Conservation (phyloP, 2,329 filamentous ascomycete genomes). For the Harringtonia lauricola region DNA sequence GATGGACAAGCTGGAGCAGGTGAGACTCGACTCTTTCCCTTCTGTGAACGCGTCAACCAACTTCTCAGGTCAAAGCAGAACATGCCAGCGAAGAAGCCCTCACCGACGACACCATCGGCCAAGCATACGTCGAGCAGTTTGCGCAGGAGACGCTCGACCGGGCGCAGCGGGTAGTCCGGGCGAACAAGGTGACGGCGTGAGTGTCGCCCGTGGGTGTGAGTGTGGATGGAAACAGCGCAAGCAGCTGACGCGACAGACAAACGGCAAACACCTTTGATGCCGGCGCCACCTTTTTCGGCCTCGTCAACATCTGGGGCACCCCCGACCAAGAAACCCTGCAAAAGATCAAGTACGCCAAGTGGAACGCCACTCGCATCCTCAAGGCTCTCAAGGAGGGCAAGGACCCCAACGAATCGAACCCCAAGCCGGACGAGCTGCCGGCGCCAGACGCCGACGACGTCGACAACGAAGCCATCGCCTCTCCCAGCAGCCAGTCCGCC, state of each 20-base stretch:
- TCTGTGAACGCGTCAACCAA: not conserved
- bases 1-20: constrained; percentile 85
- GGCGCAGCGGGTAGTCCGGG: constrained; percentile 70
- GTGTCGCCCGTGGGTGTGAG: constrained; percentile 5
- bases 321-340: constrained; percentile 64
- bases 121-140: constrained; percentile 91
- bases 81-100: constrained; percentile 74
- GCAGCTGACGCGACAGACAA: constrained; percentile 46
- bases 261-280: constrained; percentile 92
- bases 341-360: constrained; percentile 95
- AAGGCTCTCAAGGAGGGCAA: constrained; percentile 84
- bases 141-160: constrained; percentile 77
- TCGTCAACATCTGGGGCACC: constrained; percentile 73
- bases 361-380: constrained; percentile 81
- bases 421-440: constrained; percentile 44
- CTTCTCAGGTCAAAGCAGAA: constrained; percentile 52
- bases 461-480: constrained; percentile 44
- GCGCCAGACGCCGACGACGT: constrained; percentile 43
- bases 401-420: constrained; percentile 88
- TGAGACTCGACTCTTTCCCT: no score
- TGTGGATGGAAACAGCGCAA: constrained; percentile 4
- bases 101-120: constrained; percentile 72
- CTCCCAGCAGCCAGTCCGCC: constrained; percentile 20
- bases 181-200: constrained; percentile 73
- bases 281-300: constrained; percentile 81